These are phyloP conservation scores for Paecilomyces fulvus DNA, from an alignment of 2,329 filamentous ascomycete genomes.

Conservation along the genomic window DNA sequence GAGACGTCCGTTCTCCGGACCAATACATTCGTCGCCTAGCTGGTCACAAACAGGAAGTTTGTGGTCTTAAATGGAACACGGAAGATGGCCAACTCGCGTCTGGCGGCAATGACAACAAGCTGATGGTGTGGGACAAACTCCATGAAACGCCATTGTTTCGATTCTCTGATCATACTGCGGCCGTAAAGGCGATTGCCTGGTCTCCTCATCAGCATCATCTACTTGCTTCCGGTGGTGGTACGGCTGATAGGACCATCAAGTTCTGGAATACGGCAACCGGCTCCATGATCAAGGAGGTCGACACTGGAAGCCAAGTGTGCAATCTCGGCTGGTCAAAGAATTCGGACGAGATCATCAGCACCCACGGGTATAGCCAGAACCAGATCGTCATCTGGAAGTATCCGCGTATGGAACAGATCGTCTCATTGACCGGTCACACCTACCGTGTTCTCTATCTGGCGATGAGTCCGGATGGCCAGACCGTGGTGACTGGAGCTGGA, in stretches of 20 bases:
- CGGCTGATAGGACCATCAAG: conserved; percentile 90
- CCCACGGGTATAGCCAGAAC: conserved; percentile 95
- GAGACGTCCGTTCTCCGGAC: conserved; percentile 85
- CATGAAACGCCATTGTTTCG: conserved; percentile 88
- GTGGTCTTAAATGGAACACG: conserved; percentile 92
- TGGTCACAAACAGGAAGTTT: conserved; percentile 97
- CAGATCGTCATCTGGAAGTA: conserved; percentile 99
- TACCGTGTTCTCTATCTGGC: conserved; percentile 93
- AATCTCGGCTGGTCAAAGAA: conserved; percentile 97
- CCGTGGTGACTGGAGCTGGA: conserved; percentile 89
- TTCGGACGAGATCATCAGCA: conserved; percentile 94
- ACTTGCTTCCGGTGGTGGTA: conserved; percentile 91
- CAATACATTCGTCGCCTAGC: conserved; percentile 81
- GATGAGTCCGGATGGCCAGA: conserved; percentile 92
- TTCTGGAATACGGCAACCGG: conserved; percentile 96
- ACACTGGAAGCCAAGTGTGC: conserved; percentile 97
- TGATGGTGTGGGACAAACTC: conserved; percentile 97
- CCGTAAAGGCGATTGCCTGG: conserved; percentile 97
- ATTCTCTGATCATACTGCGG: conserved; percentile 88
- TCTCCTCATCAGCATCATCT: conserved; percentile 91
- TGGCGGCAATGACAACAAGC: conserved; percentile 96
- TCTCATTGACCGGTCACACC: conserved; percentile 89
- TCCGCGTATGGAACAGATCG: conserved; percentile 94
- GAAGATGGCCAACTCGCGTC: conserved; percentile 92
- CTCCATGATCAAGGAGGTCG: conserved; percentile 72